Evolutionary conservation across 2,329 filamentous ascomycete species (phyloP).

Genomic region (Apiospora malaysiana): DNA sequence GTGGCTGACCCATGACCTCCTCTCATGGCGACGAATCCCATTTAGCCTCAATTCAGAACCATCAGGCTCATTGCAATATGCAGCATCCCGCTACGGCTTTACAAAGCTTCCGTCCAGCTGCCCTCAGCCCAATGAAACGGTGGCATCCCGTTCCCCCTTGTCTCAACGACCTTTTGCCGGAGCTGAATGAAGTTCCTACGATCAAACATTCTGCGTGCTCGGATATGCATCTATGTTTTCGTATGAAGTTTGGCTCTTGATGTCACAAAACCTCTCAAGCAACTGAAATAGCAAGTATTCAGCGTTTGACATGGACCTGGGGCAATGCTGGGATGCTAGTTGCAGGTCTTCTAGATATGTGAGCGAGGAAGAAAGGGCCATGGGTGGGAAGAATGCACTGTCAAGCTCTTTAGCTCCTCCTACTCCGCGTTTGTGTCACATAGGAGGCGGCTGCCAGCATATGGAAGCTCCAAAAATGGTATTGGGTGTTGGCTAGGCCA

Average conservation of each 20-base stretch:
- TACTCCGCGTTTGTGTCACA: not conserved
- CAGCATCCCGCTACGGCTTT: not conserved
- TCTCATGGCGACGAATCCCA: not conserved
- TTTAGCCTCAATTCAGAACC: not conserved
- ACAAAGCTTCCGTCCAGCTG: not conserved
- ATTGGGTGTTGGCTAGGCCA: not conserved
- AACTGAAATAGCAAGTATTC: no score
- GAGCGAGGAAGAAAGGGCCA: no score
- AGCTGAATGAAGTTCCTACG: not conserved
- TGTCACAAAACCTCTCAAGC: no score
- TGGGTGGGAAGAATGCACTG: no score
- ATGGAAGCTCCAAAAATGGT: not conserved
- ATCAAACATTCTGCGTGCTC: not conserved
- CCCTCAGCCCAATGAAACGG: not conserved
- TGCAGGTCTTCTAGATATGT: no score
- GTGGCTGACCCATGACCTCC: conserved; percentile 1
- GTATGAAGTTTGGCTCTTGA: not conserved
- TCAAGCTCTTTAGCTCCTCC: no score
- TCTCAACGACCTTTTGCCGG: not conserved
- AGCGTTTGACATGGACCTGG: no score
- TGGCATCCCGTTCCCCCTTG: no score
- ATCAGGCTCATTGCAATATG: not conserved
- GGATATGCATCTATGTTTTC: not conserved
- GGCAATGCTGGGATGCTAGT: no score
- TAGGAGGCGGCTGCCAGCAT: not conserved